Evolutionary conservation across 164 flowering plant genomes (phyloP), one percentile per base, ranked within the genome.

Genomic region (Vitis amurensis): DNA sequence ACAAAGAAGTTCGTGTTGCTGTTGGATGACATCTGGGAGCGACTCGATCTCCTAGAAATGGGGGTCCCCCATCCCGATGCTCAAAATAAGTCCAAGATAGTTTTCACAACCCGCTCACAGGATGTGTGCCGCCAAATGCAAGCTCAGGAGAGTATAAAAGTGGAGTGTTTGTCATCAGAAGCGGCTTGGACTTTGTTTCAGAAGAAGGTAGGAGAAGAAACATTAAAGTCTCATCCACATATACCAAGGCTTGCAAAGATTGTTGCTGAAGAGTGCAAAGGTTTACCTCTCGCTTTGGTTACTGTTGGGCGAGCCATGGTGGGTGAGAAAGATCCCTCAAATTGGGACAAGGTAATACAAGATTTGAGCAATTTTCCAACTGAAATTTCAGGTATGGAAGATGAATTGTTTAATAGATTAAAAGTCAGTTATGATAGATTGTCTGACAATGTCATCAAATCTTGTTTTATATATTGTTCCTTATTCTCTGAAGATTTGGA

Each of bases 271-370:
- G 48, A 63, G 29, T 76, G 76, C 11, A 6, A 27, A 31, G 76
- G 76, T 31, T 53, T 76, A 29, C 76, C 76, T 3, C 76, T 77
- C 16, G 67, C 71, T 14, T 65, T 76, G 10, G 47, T 61, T 12
- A 60, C 66, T 1, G 47, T 68, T 30, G 75, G 61, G 8, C 68
- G 57, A 4, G 61, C 73, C 15, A 76, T 69, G 73, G 58, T 63
- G 9, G 53, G 23, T 55, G 66, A 61, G 56, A 61, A 14, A 16
- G 69, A 71, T n/a, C 60, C 66, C 2, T 47, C 31, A 14, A 74
- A 69, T 30, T 77, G 80, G 76, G 1, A 47, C 2, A 48, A 44
- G 44, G 72, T 70, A 5, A 19, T 60, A 48, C 12, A 53, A 13
- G 31, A 23, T 11, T 44, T 69, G 52, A 58, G 6, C 4, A 64